Base-by-base conservation (phyloP, 2,329 filamentous ascomycete species). In the Aspergillus caelatus region DNA sequence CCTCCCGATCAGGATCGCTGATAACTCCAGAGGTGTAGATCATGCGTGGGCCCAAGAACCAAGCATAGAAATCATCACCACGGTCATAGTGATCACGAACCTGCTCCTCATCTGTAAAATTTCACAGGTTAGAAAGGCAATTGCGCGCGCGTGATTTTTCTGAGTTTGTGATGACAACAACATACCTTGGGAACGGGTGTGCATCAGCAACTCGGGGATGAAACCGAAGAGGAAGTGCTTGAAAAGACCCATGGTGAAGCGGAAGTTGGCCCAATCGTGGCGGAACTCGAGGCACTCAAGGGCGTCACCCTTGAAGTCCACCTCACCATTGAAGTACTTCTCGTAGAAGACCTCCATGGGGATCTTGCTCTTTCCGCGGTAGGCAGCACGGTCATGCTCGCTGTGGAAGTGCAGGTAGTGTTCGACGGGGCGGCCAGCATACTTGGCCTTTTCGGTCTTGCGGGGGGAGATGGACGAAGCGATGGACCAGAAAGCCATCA, bases 21-120 rank as follows among this genome's bases (percentile, higher is more conserved):
- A 99, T 96, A 74, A 99, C 85, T 73, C 95, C 95, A 57, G 92
- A 96, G 58, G 95, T 99, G 84, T 98, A 98, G 81, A 98, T 93
- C 95, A 98, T 99, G 76, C 94, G 94, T 64, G 94, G 94, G 66
- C 95, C 95, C 67, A 98, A 88, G 86, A 98, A 98, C 93, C 94
- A 99, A 78, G 88, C 91, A 85, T 99, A 99, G 83, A 97, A 97
- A 81, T 98, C 95, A 78, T 99, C 93, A 76, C 95, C 95, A 69
- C 93, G 90, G 85, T 98, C 95, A 81, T 99, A 99, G 84, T 97
- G 93, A 79, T 94, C 93, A 77, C 94, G 93, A 62, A 98, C 94
- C 83, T 98, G 95, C 81, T 98, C 94, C 86, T 97, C 94, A 72
- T 98, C 94, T 93, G 70, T 41, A 53, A 14, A 46, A 8, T 5